Evolutionary conservation across 257 asterid species (phyloP), one percentile per base, ranked within the genome.

Genomic region (Solanum appendiculatum): DNA sequence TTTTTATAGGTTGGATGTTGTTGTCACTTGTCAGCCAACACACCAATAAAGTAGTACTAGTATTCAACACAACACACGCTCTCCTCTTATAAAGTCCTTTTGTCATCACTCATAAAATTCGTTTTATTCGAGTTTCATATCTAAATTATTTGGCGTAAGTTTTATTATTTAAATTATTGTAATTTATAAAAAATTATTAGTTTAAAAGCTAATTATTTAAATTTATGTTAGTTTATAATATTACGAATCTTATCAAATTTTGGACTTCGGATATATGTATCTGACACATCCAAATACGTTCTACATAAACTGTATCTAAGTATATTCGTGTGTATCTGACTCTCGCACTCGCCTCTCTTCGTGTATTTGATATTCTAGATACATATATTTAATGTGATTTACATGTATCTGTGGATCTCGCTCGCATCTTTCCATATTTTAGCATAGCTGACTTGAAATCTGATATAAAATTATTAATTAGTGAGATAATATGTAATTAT

Each of bases 291-390:
- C n/a, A 54, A 0, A 18, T 2, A 54, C 18, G n/a, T 18, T 51
- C 23, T 51, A 51, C 9, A 6, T 0, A 18, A 0, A 51, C 0
- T 54, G 0, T 54, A 54, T 54, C 25, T 54, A 54, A 54, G 20
- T 7, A 0, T 20, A 54, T 18, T 54, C 0, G 0, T 0, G 11
- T 54, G 2, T 54, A 54, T 54, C 0, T 18, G 10, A 54, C n/a
- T 54, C 18, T 54, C 1, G 0, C n/a, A 18, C 18, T 54, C 1
- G 0, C 5, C 2, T 18, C 4, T 18, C 4, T 54, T 7, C 4
- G 0, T 54, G n/a, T 0, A 54, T 18, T 0, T 54, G 0, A 0
- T 54, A 3, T 54, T 1, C 0, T 54, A 18, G 0, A 54, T 54
- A 54, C 4, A 7, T 20, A 1, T 54, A 54, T 54, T 0, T 54